Conservation (phyloP, 2,329 filamentous ascomycete genomes). For the Drechslera avenae region DNA sequence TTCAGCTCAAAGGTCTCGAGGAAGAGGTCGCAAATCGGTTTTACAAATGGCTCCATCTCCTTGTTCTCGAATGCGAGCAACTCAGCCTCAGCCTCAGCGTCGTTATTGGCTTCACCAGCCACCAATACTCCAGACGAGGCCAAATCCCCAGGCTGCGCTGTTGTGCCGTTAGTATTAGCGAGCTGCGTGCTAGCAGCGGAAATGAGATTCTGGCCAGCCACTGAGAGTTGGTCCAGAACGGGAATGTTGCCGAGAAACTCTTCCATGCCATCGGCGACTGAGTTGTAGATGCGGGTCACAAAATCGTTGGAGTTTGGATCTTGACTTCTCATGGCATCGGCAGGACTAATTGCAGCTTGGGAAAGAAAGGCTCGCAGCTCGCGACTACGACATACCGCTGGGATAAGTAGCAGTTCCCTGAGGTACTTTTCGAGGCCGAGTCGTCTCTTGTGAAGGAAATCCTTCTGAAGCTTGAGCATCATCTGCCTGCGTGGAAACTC, state of each 20-base stretch:
- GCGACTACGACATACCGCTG: conserved; percentile 91
- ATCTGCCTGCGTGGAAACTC: conserved; percentile 92
- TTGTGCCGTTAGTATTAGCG: conserved; percentile 39
- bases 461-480: conserved; percentile 94
- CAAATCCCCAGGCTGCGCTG: conserved; percentile 18
- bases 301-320: conserved; percentile 70
- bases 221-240: conserved; percentile 89
- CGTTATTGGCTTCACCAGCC: conserved; percentile 55
- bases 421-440: conserved; percentile 85
- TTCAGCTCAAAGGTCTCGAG: conserved; percentile 95
- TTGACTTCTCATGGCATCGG: conserved; percentile 66
- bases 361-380: conserved; percentile 93
- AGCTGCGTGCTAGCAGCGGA: conserved; percentile 68
- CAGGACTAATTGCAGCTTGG: conserved; percentile 76
- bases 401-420: conserved; percentile 76
- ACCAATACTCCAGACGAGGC: conserved; percentile 41
- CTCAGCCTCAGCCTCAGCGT: conserved; percentile 87
- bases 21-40: conserved; percentile 97
- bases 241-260: conserved; percentile 96
- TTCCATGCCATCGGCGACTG: conserved; percentile 96
- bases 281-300: conserved; percentile 93
- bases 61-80: conserved; percentile 83
- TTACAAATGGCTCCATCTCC: conserved; percentile 93
- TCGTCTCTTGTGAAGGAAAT: conserved; percentile 90
- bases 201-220: conserved; percentile 89